Percentiles rank a stretch among this genome's conserved stretches.
These are phyloP conservation scores for Boletus mariae DNA, from an alignment of 1,284 basidiomycete species.

Conservation along the genomic window DNA sequence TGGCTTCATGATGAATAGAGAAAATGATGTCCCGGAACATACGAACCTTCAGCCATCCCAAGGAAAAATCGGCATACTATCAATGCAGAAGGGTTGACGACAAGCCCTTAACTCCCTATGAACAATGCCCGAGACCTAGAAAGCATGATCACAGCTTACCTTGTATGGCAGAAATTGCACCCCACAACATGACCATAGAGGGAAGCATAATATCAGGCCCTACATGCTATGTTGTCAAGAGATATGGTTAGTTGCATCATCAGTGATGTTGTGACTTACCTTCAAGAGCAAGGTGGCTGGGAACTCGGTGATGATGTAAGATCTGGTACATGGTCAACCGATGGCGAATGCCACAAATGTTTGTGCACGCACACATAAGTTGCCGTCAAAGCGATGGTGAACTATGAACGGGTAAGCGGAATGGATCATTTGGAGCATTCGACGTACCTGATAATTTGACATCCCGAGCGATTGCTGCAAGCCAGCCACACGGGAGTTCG, in stretches of 20 bases:
- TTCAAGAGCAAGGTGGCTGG: conserved; percentile 59
- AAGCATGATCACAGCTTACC: conserved; percentile 31
- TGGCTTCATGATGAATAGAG: conserved; percentile 31
- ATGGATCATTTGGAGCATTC: background rate
- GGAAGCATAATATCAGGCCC: conserved; percentile 59
- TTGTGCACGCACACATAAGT: conserved; percentile 45
- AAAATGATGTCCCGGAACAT: conserved; percentile 31
- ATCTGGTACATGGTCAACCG: conserved; percentile 31
- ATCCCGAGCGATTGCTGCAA: conserved; percentile 50
- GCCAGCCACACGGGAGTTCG: conserved; percentile 55
- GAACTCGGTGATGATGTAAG: conserved; percentile 55
- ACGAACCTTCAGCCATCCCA: conserved; percentile 57
- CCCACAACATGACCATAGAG: conserved; percentile 54
- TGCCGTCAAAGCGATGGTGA: conserved; percentile 51
- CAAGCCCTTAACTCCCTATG: conserved; percentile 41
- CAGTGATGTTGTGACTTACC: conserved; percentile 27
- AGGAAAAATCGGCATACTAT: conserved; percentile 63
- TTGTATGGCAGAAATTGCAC: conserved; percentile 53
- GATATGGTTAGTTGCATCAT: background rate
- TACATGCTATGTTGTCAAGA: conserved; percentile 38
- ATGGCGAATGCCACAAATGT: background rate
- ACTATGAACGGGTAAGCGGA: conserved; percentile 27
- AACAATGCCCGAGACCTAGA: conserved; percentile 4
- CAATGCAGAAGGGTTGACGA: conserved; percentile 50
- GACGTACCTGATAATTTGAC: conserved; percentile 42